Conservation (phyloP, 768 basidiomycete species). For the Brasilioporus rufonigricans region DNA sequence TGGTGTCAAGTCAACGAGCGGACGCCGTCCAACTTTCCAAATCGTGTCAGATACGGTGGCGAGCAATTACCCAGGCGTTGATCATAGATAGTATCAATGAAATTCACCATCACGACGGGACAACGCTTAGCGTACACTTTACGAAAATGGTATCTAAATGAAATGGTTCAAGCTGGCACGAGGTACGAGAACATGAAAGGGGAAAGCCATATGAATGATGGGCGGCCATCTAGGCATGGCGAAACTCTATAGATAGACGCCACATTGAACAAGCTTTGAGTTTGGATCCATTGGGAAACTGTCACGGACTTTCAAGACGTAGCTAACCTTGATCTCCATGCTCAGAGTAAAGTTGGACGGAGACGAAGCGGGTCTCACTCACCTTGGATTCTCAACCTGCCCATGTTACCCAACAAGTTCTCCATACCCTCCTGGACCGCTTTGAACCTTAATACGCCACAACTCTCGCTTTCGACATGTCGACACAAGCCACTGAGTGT, state of each 20-base stretch:
- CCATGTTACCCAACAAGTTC: constrained; percentile 23
- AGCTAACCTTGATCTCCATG: constrained; percentile 17
- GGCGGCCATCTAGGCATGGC: constrained; percentile 19
- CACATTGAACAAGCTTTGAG: constrained; percentile 15
- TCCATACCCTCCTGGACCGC: constrained; percentile 29
- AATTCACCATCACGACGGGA: constrained; percentile 15
- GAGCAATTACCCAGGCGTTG: background rate
- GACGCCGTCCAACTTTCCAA: constrained; percentile 1
- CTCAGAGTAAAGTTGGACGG: constrained; percentile 1
- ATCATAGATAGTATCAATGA: constrained; percentile 13
- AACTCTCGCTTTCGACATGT: constrained; percentile 64
- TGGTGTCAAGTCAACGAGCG: constrained; percentile 19
- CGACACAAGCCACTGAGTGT: constrained; percentile 59
- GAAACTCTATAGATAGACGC: constrained; percentile 5
- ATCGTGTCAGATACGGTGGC: constrained; percentile 2
- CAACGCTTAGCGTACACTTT: background rate
- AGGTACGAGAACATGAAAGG: constrained; percentile 13
- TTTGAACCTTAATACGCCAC: constrained; percentile 51
- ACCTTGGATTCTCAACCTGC: constrained; percentile 12
- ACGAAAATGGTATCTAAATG: constrained; percentile 11
- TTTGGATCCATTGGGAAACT: constrained; percentile 5
- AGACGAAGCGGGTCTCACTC: constrained; percentile 3
- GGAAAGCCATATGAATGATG: constrained; percentile 15
- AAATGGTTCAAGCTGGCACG: constrained; percentile 10
- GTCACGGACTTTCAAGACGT: constrained; percentile 26